These are phyloP conservation scores for Auriscalpium microsporum DNA, from an alignment of 768 basidiomycete species.

Conservation along the genomic window DNA sequence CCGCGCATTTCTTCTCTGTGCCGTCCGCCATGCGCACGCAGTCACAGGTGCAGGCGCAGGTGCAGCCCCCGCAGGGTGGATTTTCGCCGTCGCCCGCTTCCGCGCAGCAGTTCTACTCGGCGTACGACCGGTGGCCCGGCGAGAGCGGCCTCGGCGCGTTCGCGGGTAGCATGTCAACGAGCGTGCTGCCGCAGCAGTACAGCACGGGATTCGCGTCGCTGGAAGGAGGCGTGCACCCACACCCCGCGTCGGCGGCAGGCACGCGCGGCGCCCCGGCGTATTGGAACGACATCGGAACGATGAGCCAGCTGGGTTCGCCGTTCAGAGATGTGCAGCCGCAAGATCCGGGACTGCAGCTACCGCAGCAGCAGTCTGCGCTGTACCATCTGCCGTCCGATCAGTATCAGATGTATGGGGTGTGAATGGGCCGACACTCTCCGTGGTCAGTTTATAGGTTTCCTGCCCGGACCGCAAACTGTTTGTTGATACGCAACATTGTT, in stretches of 20 bases:
- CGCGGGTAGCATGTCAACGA: slow-evolving; percentile 51
- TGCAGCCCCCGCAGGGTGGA: slow-evolving; percentile 10
- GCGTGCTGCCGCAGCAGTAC: slow-evolving; percentile 66
- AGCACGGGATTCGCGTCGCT: slow-evolving; percentile 47
- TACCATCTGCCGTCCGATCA: slow-evolving; percentile 9
- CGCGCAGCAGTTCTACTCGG: slow-evolving; percentile 20
- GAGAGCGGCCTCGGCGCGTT: slow-evolving; percentile 21
- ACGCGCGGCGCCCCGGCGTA: slow-evolving; percentile 22
- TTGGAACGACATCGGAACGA: slow-evolving; percentile 28
- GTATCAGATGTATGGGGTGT: slow-evolving; percentile 13
- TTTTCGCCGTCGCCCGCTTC: slow-evolving; percentile 12
- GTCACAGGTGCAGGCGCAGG: not conserved
- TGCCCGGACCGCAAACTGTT: too few relatives aligned
- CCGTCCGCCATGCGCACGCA: not conserved
- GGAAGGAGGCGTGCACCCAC: slow-evolving; percentile 33
- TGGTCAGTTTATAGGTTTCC: too few relatives aligned
- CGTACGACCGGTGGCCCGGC: slow-evolving; percentile 42
- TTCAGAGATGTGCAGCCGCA: slow-evolving; percentile 21
- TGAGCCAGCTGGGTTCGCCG: slow-evolving; percentile 25
- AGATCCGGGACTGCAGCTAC: slow-evolving; percentile 15
- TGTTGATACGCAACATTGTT: too few relatives aligned
- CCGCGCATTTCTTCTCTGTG: not conserved
- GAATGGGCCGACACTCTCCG: too few relatives aligned
- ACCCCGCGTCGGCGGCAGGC: slow-evolving; percentile 8
- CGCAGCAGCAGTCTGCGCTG: slow-evolving; percentile 4